Percentiles rank a stretch among this genome's conserved stretches.
Evolutionary conservation across 768 basidiomycete genomes (phyloP).

Genomic region (Pulveroboletus sp.): DNA sequence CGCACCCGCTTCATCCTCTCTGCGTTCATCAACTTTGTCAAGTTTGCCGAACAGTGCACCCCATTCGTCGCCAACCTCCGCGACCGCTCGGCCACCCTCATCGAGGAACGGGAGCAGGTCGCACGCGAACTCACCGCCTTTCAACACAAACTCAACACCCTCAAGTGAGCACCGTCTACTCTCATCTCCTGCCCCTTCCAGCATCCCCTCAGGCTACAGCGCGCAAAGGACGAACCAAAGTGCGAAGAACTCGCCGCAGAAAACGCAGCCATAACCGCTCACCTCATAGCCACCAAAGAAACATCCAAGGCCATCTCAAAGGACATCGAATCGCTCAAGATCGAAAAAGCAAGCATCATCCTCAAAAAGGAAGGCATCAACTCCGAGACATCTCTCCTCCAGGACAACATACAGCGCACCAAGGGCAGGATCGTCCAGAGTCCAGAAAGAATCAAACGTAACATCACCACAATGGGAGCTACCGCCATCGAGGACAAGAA

Average conservation of each 20-base stretch:
- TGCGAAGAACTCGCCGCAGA: constrained; percentile 58
- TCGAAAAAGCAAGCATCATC: constrained; percentile 61
- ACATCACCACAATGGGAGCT: constrained; percentile 71
- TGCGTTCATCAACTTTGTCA: constrained; percentile 91
- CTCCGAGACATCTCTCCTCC: constrained; percentile 54
- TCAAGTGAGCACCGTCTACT: constrained; percentile 47
- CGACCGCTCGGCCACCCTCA: constrained; percentile 52
- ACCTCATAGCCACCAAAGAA: constrained; percentile 70
- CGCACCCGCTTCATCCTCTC: constrained; percentile 77
- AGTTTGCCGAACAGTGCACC: constrained; percentile 78
- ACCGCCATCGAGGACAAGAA: constrained; percentile 71
- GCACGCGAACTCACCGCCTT: constrained; percentile 46
- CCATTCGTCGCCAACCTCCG: constrained; percentile 61
- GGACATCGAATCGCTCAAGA: constrained; percentile 69
- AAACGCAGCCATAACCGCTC: constrained; percentile 59
- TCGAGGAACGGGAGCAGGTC: constrained; percentile 62
- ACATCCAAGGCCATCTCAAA: constrained; percentile 55
- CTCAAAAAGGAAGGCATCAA: constrained; percentile 70
- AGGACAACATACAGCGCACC: constrained; percentile 61
- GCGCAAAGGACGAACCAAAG: constrained; percentile 67
- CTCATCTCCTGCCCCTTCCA: not conserved
- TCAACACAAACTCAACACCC: constrained; percentile 47
- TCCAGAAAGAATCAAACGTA: constrained; percentile 84
- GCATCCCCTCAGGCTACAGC: constrained; percentile 45
- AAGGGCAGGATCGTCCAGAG: constrained; percentile 84